A percentile compares a stretch with the other conserved stretches of the same genome.
phyloP scores from a whole-genome alignment of 768 basidiomycete genomes.

The Aureoboletus auriporus region DNA sequence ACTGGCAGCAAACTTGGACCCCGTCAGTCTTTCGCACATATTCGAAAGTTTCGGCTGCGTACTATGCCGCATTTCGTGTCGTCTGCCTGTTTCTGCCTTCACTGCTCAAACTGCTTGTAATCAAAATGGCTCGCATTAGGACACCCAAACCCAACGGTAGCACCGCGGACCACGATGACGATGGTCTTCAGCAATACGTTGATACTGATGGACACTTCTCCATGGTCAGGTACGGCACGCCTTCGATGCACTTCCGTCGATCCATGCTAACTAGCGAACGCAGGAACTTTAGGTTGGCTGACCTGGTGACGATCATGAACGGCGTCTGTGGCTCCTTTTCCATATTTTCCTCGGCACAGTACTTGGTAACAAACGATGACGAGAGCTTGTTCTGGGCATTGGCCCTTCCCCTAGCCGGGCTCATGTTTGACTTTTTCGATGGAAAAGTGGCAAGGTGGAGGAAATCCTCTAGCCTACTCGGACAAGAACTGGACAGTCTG shows the following conservation, averaged over 20 bases:
- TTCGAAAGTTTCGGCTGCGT: slow-evolving; percentile 7
- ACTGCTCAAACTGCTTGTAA: background rate
- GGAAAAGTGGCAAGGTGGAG: slow-evolving; percentile 98
- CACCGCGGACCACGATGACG: slow-evolving; percentile 1
- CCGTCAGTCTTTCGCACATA: slow-evolving; percentile 6
- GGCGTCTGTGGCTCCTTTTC: slow-evolving; percentile 97
- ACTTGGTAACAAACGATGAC: slow-evolving; percentile 75
- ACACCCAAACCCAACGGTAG: slow-evolving; percentile 23
- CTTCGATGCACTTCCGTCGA: slow-evolving; percentile 3
- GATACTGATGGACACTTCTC: slow-evolving; percentile 96
- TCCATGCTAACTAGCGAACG: slow-evolving; percentile 15
- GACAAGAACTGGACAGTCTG: slow-evolving; percentile 95
- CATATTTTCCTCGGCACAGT: slow-evolving; percentile 88
- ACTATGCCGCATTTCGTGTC: slow-evolving; percentile 22
- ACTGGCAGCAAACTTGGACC: slow-evolving; percentile 8
- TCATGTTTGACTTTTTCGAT: slow-evolving; percentile 97
- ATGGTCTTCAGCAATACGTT: slow-evolving; percentile 74
- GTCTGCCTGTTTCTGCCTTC: slow-evolving; percentile 20
- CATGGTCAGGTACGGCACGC: slow-evolving; percentile 72
- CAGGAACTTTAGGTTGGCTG: slow-evolving; percentile 97
- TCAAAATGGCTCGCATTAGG: slow-evolving; percentile 27
- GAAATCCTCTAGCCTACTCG: slow-evolving; percentile 91
- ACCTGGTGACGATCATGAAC: slow-evolving; percentile 98
- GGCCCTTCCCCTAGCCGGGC: slow-evolving; percentile 82
- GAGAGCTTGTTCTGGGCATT: slow-evolving; percentile 86